A percentile compares a stretch with the other conserved stretches of the same genome.
Conservation (phyloP, 192 early-diverging fungal species). For the Umbelopsis ramanniana region DNA sequence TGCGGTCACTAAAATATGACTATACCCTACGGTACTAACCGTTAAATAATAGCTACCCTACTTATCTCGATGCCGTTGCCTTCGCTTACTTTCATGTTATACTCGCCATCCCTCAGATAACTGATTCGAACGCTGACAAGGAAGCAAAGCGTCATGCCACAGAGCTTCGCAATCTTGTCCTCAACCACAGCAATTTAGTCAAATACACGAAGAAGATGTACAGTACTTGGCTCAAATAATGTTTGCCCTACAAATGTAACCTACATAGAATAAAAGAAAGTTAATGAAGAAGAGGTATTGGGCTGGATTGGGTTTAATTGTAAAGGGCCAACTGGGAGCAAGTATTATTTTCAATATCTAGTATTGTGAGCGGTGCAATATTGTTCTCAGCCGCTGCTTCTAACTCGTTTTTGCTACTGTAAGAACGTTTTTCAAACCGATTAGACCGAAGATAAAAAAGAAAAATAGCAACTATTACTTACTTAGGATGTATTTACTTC, state of each 20-base stretch:
- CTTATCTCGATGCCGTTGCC: slow-evolving; percentile 55
- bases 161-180: slow-evolving; percentile 48
- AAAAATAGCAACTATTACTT: too few relatives aligned
- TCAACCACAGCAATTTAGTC: slow-evolving; percentile 57
- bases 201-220: slow-evolving; percentile 45
- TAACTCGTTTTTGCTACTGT: too few relatives aligned
- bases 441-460: too few relatives aligned
- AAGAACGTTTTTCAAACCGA: too few relatives aligned
- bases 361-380: too few relatives aligned
- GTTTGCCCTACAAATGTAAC: too few relatives aligned
- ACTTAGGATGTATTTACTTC: too few relatives aligned
- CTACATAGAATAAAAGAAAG: neutral
- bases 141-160: slow-evolving; percentile 40
- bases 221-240: slow-evolving; percentile 30
- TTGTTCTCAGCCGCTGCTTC: too few relatives aligned
- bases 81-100: slow-evolving; percentile 67
- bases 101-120: slow-evolving; percentile 39
- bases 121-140: slow-evolving; percentile 2
- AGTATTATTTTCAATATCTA: too few relatives aligned
- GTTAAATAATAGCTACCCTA: slow-evolving; percentile 42
- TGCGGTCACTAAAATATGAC: neutral
- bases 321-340: too few relatives aligned
- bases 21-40: neutral
- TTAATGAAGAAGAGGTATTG: neutral
- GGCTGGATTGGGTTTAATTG: too few relatives aligned